These are phyloP conservation scores for Russula earlei DNA, from an alignment of 768 basidiomycete species.

Conservation along the genomic window DNA sequence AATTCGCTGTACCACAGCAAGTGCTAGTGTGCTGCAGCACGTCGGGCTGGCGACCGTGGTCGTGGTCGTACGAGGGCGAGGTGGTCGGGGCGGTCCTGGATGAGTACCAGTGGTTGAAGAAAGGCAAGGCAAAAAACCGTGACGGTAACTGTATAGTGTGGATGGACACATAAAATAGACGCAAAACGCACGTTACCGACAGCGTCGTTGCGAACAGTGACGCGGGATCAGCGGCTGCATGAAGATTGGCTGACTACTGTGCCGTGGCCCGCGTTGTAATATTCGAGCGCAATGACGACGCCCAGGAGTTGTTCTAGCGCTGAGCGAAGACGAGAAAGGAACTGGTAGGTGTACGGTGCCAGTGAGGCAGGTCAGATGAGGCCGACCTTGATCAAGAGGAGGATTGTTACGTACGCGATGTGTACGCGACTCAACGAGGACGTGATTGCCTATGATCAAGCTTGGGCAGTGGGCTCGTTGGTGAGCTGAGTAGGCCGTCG, in stretches of 20 bases:
- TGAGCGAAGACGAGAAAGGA: constrained; percentile 51
- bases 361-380: constrained; percentile 72
- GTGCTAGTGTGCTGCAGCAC: constrained; percentile 38
- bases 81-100: constrained; percentile 50
- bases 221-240: constrained; percentile 52
- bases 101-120: too few species aligned
- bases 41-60: constrained; percentile 23
- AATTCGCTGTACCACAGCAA: constrained; percentile 56
- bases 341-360: constrained; percentile 46
- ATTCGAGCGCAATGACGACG: constrained; percentile 47
- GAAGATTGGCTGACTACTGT: constrained; percentile 38
- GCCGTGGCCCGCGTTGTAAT: constrained; percentile 44
- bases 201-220: constrained; percentile 49
- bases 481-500: too few species aligned
- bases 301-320: constrained; percentile 64
- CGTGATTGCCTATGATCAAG: too few species aligned
- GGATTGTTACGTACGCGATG: constrained; percentile 50
- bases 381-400: constrained; percentile 52
- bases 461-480: too few species aligned
- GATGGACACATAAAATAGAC: too few species aligned
- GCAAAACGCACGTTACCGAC: constrained; percentile 55
- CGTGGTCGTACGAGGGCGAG: constrained; percentile 36
- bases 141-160: too few species aligned
- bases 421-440: constrained; percentile 60
- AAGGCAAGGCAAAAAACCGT: too few species aligned